Evolutionary conservation across 306 rosid species (phyloP).

Genomic region (Begonia loranthoides): DNA sequence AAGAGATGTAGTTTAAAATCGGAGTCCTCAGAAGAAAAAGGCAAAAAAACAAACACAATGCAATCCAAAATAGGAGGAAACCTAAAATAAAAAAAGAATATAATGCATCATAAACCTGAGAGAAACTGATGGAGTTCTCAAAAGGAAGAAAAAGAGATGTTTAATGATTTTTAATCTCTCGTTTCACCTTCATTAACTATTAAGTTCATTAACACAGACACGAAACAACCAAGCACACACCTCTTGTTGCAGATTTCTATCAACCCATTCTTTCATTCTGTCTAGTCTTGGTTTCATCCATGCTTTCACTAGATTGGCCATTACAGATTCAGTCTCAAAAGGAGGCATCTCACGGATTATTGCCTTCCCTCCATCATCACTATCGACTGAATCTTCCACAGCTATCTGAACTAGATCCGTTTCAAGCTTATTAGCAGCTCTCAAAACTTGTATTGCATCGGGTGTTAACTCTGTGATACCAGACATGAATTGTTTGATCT

Average conservation of each 20-base stretch:
- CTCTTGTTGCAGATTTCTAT: constrained; percentile 94
- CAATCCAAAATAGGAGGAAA: no score
- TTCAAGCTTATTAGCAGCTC: constrained; percentile 97
- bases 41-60: no score
- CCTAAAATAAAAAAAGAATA: no score
- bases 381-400: constrained; percentile 89
- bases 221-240: constrained; percentile 24
- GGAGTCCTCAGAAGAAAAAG: no score
- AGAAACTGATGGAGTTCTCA: no score
- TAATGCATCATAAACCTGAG: no score
- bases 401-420: constrained; percentile 94
- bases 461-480: constrained; percentile 86
- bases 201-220: no score
- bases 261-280: constrained; percentile 87
- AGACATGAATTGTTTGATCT: constrained; percentile 73
- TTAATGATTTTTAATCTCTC: no score
- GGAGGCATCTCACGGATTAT: constrained; percentile 99
- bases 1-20: no score
- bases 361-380: constrained; percentile 97
- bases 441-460: constrained; percentile 83
- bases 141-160: no score
- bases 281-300: constrained; percentile 89
- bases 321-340: constrained; percentile 82
- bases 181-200: no score
- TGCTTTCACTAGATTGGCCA: constrained; percentile 79